Conservation (phyloP, 2,329 filamentous ascomycete species). For the Huntiella savannae region DNA sequence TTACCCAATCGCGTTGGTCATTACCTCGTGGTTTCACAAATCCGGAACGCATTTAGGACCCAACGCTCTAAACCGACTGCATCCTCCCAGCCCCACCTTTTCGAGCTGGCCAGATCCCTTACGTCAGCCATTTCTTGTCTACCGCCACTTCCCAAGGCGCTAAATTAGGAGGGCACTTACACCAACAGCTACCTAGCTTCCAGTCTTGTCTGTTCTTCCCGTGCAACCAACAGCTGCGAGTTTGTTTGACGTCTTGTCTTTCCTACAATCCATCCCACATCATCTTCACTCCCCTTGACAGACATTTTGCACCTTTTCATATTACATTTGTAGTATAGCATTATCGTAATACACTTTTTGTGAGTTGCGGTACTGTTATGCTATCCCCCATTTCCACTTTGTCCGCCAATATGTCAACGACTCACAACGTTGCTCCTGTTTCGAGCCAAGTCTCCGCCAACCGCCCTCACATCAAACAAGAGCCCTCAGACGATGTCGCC, state of each 20-base stretch:
- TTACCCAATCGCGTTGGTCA: constrained; percentile 9
- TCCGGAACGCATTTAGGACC: constrained; percentile 5
- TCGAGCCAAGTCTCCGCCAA: too few species aligned
- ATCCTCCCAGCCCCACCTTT: constrained; percentile 1
- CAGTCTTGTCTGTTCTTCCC: background rate
- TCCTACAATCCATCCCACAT: background rate
- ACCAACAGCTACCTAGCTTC: background rate
- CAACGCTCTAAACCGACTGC: constrained; percentile 1
- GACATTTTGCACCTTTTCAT: background rate
- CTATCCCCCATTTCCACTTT: too few species aligned
- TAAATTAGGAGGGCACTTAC: constrained; percentile 4
- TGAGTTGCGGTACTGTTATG: background rate
- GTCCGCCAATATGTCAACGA: too few species aligned
- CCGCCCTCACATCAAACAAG: constrained; percentile 6
- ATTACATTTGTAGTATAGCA: background rate
- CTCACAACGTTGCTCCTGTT: too few species aligned
- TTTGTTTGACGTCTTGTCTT: background rate
- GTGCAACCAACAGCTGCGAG: background rate
- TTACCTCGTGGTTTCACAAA: constrained; percentile 6
- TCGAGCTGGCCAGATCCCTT: constrained; percentile 1
- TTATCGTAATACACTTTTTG: background rate
- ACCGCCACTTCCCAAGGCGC: background rate
- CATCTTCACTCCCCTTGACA: background rate
- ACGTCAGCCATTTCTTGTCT: constrained; percentile 1
- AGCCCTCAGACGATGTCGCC: constrained; percentile 7